A percentile compares a stretch with the other conserved stretches of the same genome.
Evolutionary conservation across 805 yeast species (phyloP).

Genomic region (Saturnispora dispora): DNA sequence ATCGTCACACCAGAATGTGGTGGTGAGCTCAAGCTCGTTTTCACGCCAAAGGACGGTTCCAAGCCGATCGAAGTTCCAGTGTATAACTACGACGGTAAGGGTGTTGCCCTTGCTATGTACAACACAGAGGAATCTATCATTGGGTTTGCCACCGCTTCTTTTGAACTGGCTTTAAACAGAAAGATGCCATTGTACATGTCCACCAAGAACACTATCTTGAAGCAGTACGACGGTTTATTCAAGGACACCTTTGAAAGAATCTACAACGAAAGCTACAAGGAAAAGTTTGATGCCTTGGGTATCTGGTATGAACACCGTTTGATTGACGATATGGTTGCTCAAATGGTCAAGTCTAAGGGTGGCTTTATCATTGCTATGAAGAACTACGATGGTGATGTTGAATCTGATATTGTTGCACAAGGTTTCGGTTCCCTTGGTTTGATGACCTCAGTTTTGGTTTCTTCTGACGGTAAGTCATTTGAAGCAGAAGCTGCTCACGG

Average conservation of each 20-base stretch:
- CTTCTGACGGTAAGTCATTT: conserved; percentile 95
- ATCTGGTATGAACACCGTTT: conserved; percentile 96
- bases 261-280: conserved; percentile 61
- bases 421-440: conserved; percentile 95
- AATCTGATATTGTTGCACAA: conserved; percentile 94
- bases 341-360: conserved; percentile 93
- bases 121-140: conserved; percentile 86
- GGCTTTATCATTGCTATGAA: conserved; percentile 94
- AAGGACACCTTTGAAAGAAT: conserved; percentile 85
- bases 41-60: conserved; percentile 60
- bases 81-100: conserved; percentile 59
- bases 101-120: conserved; percentile 89
- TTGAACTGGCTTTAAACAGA: conserved; percentile 75
- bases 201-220: conserved; percentile 91
- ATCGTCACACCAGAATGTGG: conserved; percentile 63
- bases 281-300: conserved; percentile 64
- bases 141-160: conserved; percentile 90
- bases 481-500: conserved; percentile 99
- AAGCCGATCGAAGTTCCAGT: conserved; percentile 50
- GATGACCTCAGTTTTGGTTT: conserved; percentile 93
- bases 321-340: conserved; percentile 98
- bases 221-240: conserved; percentile 90
- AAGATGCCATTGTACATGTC: conserved; percentile 76
- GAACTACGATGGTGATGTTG: conserved; percentile 97
- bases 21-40: conserved; percentile 71